phyloP scores from a whole-genome alignment of 2,329 filamentous ascomycete species.

The Leptographium flavum region DNA sequence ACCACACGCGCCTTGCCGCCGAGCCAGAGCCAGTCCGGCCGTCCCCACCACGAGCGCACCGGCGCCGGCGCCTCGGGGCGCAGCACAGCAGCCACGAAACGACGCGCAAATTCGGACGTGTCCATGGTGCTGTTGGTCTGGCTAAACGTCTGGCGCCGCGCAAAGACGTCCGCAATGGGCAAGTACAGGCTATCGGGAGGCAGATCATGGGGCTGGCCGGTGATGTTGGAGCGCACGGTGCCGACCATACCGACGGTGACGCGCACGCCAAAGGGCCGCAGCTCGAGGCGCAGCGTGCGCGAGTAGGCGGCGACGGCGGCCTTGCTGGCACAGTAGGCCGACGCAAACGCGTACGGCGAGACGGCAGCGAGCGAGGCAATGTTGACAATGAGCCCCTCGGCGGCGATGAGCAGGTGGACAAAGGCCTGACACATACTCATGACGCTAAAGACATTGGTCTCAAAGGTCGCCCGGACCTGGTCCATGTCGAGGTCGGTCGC shows the following conservation, averaged over 20 bases:
- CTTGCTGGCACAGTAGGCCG: slow-evolving; percentile 41
- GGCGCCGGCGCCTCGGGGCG: slow-evolving; percentile 18
- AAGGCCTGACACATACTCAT: slow-evolving; percentile 42
- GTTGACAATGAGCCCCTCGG: slow-evolving; percentile 38
- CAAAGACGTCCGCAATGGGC: slow-evolving; percentile 30
- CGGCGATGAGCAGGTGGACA: slow-evolving; percentile 30
- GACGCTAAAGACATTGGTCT: slow-evolving; percentile 42
- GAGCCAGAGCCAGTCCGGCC: slow-evolving; percentile 28
- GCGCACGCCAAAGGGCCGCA: slow-evolving; percentile 38
- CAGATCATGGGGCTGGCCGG: slow-evolving; percentile 25
- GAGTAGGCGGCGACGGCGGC: slow-evolving; percentile 38
- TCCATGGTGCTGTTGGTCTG: slow-evolving; percentile 31
- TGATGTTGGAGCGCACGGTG: slow-evolving; percentile 36
- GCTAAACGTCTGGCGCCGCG: slow-evolving; percentile 30
- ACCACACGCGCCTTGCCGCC: slow-evolving; percentile 19
- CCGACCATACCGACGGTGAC: slow-evolving; percentile 44
- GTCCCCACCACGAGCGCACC: slow-evolving; percentile 22
- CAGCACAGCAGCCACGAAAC: slow-evolving; percentile 28
- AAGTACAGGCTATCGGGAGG: slow-evolving; percentile 32
- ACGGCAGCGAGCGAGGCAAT: slow-evolving; percentile 37
- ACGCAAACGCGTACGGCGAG: slow-evolving; percentile 37
- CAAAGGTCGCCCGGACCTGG: slow-evolving; percentile 38
- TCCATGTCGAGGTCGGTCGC: slow-evolving; percentile 36
- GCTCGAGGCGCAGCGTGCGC: slow-evolving; percentile 36
- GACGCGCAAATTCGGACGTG: slow-evolving; percentile 27